Evolutionary conservation across 2,329 filamentous ascomycete genomes (phyloP).

Genomic region (Penicillium hesseltinei): DNA sequence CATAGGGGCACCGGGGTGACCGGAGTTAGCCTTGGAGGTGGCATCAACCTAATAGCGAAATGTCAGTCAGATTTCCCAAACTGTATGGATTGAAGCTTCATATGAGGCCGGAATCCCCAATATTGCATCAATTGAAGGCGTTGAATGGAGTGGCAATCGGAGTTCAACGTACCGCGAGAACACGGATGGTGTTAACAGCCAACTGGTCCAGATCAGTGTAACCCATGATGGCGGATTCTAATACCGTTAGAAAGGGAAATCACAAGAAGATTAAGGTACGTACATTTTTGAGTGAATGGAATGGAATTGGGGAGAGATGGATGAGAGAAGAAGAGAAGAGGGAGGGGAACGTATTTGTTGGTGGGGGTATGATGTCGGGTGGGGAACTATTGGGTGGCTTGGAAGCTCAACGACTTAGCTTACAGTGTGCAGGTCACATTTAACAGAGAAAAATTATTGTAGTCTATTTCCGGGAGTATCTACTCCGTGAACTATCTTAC

Average conservation of each 20-base stretch:
- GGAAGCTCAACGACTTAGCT: neutral
- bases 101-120: neutral
- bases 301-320: conserved; percentile 18
- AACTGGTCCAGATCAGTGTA: conserved; percentile 84
- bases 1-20: conserved; percentile 98
- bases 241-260: conserved; percentile 14
- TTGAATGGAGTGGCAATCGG: neutral
- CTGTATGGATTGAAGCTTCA: neutral
- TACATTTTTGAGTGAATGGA: conserved; percentile 16
- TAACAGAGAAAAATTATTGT: neutral
- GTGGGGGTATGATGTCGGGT: conserved; percentile 33
- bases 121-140: conserved; percentile 4
- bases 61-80: conserved; percentile 4
- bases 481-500: neutral
- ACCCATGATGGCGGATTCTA: conserved; percentile 65
- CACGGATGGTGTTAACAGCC: conserved; percentile 97
- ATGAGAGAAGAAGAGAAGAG: conserved; percentile 20
- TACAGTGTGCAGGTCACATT: neutral
- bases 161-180: conserved; percentile 76
- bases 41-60: conserved; percentile 77
- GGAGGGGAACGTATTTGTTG: conserved; percentile 30
- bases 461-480: neutral
- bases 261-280: neutral
- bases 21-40: conserved; percentile 91
- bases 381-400: conserved; percentile 2